Evolutionary conservation across 108 stramenopile species (phyloP), one percentile per base, ranked within the genome.

Genomic region (Cyclostephanos tholiformis): DNA sequence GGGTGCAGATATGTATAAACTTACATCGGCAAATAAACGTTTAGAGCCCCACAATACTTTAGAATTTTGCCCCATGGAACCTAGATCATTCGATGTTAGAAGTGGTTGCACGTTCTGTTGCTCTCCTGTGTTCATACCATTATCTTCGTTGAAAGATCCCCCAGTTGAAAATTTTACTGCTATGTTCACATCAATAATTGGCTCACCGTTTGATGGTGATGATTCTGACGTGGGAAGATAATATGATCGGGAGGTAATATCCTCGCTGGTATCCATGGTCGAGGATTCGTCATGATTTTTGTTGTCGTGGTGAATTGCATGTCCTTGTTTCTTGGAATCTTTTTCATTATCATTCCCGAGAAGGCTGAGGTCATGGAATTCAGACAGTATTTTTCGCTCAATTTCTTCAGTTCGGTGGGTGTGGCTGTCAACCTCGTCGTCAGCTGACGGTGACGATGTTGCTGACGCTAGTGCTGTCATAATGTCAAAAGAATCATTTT

Each of bases 21-120:
- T 78, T 50, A 81, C 80, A 75, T 81, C 80, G 12, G 74, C 51
- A 71, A 81, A 71, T 49, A 80, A 80, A 53, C 74, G 29, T 67
- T 59, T 74, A 53, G 56, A 53, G 25, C 80, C 74, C 80, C 80
- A 81, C 3, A 74, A 69, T 39, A 49, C 74, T 43, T 60, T 29
- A 32, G 74, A 41, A n/a, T 56, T 27, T 61, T 61, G 63, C 36
- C 44, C 43, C 44, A 7, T 46, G 72, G 36, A 36, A 20, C 20
- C 4, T 36, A 36, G 35, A 39, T 62, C 29, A 39, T 19, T 30
- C 36, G 19, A 38, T 38, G n/a, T 19, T 41, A 36, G 10, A 41
- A 22, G 17, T 22, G 41, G 61, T 44, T 62, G 61, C n/a, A 27
- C 57, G 43, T 38, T 36, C n/a, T 38, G 22, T 38, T 62, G 36